Base-by-base conservation (phyloP, 2,329 filamentous ascomycete genomes). In the Fusarium tuaranense region DNA sequence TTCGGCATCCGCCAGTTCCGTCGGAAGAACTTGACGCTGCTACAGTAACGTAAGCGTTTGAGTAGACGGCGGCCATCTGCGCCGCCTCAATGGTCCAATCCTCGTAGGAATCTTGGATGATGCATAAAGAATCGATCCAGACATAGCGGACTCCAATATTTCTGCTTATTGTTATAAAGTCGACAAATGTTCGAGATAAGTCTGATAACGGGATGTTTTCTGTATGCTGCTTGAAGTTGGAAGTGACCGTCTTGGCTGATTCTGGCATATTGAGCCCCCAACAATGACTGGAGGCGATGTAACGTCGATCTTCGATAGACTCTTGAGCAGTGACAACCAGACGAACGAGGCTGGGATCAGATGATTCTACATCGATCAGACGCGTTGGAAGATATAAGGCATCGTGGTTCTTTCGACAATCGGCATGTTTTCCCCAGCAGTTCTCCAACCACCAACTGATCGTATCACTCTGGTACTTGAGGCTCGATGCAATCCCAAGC, bases 91-190 rank as follows among this genome's bases (percentile, higher is more conserved):
- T 10, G 5, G 36, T 22, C 69, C 69, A 71, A 13, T 72, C 69
- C 5, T 60, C 25, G 1, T 27, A 46, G 2, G 69, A 67, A 7
- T 71, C 69, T 5, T 72, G 69, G 2, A 71, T 14, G 27, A 71
- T 71, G 18, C 69, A 71, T 1, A 71, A 25, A 0, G 64, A 60
- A 18, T 71, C 69, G 3, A 71, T 71, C 69, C 69, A 71, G 5
- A 71, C 7, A 13, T 72, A 72, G 0, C 65, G 32, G 0, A 71
- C 36, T 0, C 30, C 69, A 1, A 71, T 18, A 7, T 36, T 59
- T 4, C 68, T 30, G 1, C 68, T 61, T 34, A 58, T 65, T 13
- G 22, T 32, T 2, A 71, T 22, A 8, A 65, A 59, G 27, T 71
- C 63, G 9, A 20, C 5, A 5, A 71, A 71, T 0, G 69, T 71